These are phyloP conservation scores for Coniochaeta sp. DNA, from an alignment of 2,329 filamentous ascomycete genomes.

Conservation along the genomic window DNA sequence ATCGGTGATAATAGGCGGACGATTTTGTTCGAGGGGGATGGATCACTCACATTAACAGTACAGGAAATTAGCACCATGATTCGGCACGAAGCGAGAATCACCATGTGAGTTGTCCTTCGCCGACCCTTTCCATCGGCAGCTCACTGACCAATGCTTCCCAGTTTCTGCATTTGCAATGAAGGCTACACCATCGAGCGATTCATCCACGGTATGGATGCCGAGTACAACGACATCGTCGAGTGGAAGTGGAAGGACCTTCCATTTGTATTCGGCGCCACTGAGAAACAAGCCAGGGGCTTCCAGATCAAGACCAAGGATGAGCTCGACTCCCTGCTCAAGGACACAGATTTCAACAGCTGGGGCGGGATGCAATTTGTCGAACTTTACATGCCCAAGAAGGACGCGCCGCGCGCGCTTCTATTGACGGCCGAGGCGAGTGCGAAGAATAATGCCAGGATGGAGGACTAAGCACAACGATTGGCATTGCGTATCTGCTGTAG, in stretches of 20 bases:
- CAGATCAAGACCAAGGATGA: slow-evolving; percentile 63
- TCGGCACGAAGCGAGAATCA: slow-evolving; percentile 63
- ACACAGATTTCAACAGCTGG: slow-evolving; percentile 55
- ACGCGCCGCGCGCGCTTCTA: slow-evolving; percentile 65
- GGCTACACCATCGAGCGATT: slow-evolving; percentile 86
- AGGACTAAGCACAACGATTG: slow-evolving; percentile 13
- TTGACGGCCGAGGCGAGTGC: slow-evolving; percentile 66
- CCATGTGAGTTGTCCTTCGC: slow-evolving; percentile 51
- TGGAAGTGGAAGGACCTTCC: slow-evolving; percentile 67
- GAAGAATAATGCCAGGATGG: slow-evolving; percentile 50
- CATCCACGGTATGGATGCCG: slow-evolving; percentile 75
- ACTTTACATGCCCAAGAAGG: slow-evolving; percentile 71
- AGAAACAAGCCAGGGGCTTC: slow-evolving; percentile 53
- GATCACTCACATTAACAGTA: slow-evolving; percentile 75
- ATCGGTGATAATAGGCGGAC: slow-evolving; percentile 52
- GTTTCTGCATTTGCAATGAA: slow-evolving; percentile 79
- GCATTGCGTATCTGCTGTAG: not conserved
- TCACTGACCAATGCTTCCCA: slow-evolving; percentile 16
- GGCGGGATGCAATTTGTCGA: slow-evolving; percentile 65
- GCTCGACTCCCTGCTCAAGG: slow-evolving; percentile 55
- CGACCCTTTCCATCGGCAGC: not conserved
- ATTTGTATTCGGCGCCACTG: slow-evolving; percentile 56
- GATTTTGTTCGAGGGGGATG: slow-evolving; percentile 84
- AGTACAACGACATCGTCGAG: slow-evolving; percentile 71
- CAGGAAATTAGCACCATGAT: slow-evolving; percentile 85